Base-by-base conservation (phyloP, 139 green algal genomes). In the Chlorella sp. region DNA sequence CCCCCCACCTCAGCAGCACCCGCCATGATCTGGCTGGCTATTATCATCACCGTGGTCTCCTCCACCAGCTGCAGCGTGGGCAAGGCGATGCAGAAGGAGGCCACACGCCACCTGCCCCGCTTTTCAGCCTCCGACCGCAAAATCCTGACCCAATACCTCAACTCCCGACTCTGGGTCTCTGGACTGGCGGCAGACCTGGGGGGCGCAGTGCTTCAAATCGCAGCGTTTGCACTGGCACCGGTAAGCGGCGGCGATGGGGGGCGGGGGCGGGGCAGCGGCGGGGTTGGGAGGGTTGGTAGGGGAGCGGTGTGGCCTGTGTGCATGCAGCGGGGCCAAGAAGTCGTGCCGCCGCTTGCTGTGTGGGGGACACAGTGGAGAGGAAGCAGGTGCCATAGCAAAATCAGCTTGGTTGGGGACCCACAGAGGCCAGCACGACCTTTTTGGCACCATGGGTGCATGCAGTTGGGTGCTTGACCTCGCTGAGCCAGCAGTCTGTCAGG, bases 21-120 rank as follows among this genome's bases (percentile, higher is more conserved):
- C 84, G 40, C 39, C 87, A 90, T 86, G 88, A 64, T 91, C 91
- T 97, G 95, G 94, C 68, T 91, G 36, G 94, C 96, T 9, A 96
- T 98, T 39, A 3, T 95, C 0, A 88, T 98, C 24, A 97, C 96
- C 0, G 86, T 99, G 28, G 71, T 97, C 15, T 96, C 96, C 21
- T 93, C 95, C 28, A 93, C 95, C 0, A 94, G 94, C 80, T 98
- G 97, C 91, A 98, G 97, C 83, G 94, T 99, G 28, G 97, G 96
- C 69, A 98, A 98, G 71, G 96, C 95, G 19, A 88, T 98, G 76
- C 96, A 98, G 81, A 98, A 98, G 92, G 93, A 97, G 80, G 96
- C 95, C 3, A 97, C 96, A 0, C 87, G 91, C 0, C 86, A 86
- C 66, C 90, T 98, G 66, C 96, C 96, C 0, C 86, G 92, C 34